Evolutionary conservation across 2,329 filamentous ascomycete species (phyloP), one percentile per base, ranked within the genome.

Genomic region (Corynespora cassiicola): DNA sequence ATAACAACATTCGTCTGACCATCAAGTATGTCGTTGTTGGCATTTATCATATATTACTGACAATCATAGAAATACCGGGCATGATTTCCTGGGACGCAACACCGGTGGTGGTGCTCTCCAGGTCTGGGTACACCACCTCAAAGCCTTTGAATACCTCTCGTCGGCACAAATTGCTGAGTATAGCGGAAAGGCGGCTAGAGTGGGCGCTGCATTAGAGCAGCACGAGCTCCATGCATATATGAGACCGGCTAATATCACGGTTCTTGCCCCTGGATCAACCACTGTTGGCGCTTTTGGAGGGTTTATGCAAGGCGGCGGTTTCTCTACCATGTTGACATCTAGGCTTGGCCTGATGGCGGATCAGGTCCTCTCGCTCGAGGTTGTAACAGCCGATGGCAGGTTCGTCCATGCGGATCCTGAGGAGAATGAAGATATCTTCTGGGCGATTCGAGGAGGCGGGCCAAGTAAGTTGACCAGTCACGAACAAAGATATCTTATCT

Each of bases 251-350:
- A 52, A 52, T 17, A 52, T 61, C 6, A 63, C 58, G 4, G 24
- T 58, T 12, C 7, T 56, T 11, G 42, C 46, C 8, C 53, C 56
- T 3, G 55, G 56, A 11, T 52, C 50, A 7, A 33, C 54, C 2
- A 76, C 72, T 2, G 75, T 82, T 9, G 78, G 78, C 15, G 65
- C 76, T 49, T 71, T 41, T 27, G 59, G 56, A 9, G 59, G 69
- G 2, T 71, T 50, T 43, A 61, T 65, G 42, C 59, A 61, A 18
- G 78, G 76, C 3, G 79, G 77, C 12, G 80, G 80, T 0, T 77
- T 81, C 58, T 75, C 72, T 11, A 50, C 51, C 11, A 73, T 77
- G 7, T 49, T 81, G 27, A 73, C 73, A 3, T 69, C 69, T 19
- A 63, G 72, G 30, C 74, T 74, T 45, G 61, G 57, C 5, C 41